Percentiles rank a stretch among this genome's conserved stretches.
Conservation (phyloP, 306 rosid species). For the Corylus avellana region DNA sequence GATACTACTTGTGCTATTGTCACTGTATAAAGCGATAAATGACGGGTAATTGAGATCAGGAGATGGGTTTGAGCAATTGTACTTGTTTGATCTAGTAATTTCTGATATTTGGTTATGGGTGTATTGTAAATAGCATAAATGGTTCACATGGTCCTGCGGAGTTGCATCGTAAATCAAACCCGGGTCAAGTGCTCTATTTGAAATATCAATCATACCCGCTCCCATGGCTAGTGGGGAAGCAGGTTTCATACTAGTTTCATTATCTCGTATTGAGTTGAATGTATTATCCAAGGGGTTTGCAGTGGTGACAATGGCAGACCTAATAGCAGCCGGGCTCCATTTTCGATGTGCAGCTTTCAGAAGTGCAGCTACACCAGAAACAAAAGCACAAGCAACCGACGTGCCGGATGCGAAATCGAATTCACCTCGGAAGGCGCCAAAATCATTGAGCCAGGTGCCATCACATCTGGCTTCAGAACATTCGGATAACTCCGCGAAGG, state of each 20-base stretch:
- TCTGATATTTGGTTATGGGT: too few relatives aligned
- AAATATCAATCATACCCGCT: constrained; percentile 48
- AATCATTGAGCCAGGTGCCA: neutral
- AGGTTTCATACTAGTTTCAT: neutral
- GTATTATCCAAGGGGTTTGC: neutral
- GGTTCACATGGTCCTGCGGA: constrained; percentile 49
- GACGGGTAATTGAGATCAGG: constrained; percentile 57
- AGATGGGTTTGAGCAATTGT: constrained; percentile 35
- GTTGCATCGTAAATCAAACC: constrained; percentile 59
- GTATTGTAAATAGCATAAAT: constrained; percentile 29
- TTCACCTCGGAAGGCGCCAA: neutral
- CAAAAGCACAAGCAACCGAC: constrained; percentile 5
- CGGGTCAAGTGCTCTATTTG: constrained; percentile 57
- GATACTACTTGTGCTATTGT: too few relatives aligned
- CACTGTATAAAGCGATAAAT: constrained; percentile 20
- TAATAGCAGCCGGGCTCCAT: too few relatives aligned
- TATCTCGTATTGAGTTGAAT: constrained; percentile 32
- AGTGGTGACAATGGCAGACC: neutral
- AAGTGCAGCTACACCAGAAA: neutral
- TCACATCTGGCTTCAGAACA: constrained; percentile 7
- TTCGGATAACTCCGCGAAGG: too few relatives aligned
- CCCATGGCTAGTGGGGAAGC: constrained; percentile 59
- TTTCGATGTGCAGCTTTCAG: too few relatives aligned
- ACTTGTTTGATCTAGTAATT: constrained; percentile 38
- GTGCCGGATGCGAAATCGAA: constrained; percentile 1